Percentiles rank a stretch among this genome's conserved stretches.
phyloP scores from a whole-genome alignment of 306 rosid genomes.

The Pterocarpus macrocarpus region DNA sequence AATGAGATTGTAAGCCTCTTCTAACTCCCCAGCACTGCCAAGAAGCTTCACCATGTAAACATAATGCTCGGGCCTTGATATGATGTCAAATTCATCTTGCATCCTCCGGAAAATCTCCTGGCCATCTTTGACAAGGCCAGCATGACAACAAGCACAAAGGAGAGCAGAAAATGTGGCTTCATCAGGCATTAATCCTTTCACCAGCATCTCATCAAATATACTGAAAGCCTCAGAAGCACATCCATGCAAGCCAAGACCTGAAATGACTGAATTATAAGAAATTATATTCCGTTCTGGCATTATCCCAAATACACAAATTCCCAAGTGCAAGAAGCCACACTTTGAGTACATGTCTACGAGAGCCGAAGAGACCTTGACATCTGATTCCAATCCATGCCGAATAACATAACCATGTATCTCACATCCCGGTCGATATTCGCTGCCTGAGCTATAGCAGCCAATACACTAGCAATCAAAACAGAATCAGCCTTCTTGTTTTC shows the following conservation, averaged over 20 bases:
- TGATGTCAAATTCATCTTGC: constrained; percentile 67
- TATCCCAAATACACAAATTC: constrained; percentile 59
- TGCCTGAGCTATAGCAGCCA: constrained; percentile 76
- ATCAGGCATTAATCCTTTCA: constrained; percentile 67
- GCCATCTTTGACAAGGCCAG: constrained; percentile 80
- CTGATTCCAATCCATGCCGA: constrained; percentile 71
- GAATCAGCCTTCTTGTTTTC: constrained; percentile 68
- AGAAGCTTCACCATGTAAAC: constrained; percentile 92
- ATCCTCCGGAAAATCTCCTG: constrained; percentile 68
- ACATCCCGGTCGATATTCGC: constrained; percentile 65
- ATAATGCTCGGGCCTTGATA: constrained; percentile 74
- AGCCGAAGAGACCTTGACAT: constrained; percentile 81
- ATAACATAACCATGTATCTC: constrained; percentile 80
- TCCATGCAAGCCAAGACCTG: constrained; percentile 84
- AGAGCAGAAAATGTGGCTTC: constrained; percentile 88
- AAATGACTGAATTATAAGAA: constrained; percentile 81
- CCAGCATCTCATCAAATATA: constrained; percentile 64
- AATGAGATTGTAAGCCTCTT: constrained; percentile 77
- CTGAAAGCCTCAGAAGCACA: constrained; percentile 69
- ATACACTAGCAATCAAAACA: constrained; percentile 72
- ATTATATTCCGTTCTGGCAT: constrained; percentile 69
- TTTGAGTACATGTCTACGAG: constrained; percentile 84
- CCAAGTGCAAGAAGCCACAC: constrained; percentile 77
- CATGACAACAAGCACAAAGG: constrained; percentile 85
- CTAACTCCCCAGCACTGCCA: constrained; percentile 78